These are phyloP conservation scores for Populus hybrid DNA, from an alignment of 441 rosid genomes.

Conservation along the genomic window DNA sequence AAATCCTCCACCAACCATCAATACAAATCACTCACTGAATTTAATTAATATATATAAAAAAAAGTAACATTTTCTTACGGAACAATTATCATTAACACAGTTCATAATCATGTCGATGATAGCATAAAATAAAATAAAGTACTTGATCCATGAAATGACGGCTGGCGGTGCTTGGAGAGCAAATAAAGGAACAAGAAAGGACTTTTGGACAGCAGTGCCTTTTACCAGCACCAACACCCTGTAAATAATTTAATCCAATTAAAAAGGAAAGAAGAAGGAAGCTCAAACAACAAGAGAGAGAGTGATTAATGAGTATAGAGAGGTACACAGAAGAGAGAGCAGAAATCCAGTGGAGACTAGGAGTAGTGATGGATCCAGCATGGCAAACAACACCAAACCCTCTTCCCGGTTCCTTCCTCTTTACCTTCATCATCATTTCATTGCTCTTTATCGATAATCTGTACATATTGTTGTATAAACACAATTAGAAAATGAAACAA, in stretches of 20 bases:
- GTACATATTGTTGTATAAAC: background rate
- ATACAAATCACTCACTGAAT: too few relatives aligned
- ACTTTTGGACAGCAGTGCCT: conserved; percentile 75
- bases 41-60: background rate
- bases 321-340: conserved; percentile 49
- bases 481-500: background rate
- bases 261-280: background rate
- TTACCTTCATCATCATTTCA: conserved; percentile 13
- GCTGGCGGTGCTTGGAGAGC: conserved; percentile 69
- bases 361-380: conserved; percentile 46
- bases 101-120: background rate
- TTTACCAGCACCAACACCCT: conserved; percentile 70
- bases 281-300: background rate
- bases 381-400: conserved; percentile 56
- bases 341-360: conserved; percentile 73
- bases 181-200: conserved; percentile 73
- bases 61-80: background rate
- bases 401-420: conserved; percentile 36
- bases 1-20: conserved; percentile 7
- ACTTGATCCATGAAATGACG: conserved; percentile 84
- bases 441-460: conserved; percentile 41
- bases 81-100: background rate
- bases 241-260: background rate
- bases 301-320: background rate
- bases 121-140: background rate